Conservation (phyloP, 2,329 filamentous ascomycete genomes). For the Fusarium sp. region DNA sequence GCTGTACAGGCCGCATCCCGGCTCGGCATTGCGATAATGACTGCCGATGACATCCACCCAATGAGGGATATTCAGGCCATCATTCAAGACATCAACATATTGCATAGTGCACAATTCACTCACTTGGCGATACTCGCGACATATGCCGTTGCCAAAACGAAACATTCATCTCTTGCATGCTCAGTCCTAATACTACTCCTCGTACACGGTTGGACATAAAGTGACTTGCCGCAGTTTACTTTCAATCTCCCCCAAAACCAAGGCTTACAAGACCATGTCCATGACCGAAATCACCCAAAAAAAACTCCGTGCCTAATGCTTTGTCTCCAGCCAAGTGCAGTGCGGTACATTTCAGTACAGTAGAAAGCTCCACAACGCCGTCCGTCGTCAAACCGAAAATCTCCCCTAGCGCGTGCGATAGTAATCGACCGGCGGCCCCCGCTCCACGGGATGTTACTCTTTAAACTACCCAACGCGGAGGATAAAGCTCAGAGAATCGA, state of each 20-base stretch:
- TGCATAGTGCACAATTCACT: conserved; percentile 2
- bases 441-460: conserved; percentile 7
- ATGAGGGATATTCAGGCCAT: neutral
- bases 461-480: conserved; percentile 9
- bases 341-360: conserved; percentile 7
- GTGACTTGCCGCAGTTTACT: conserved; percentile 19
- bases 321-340: conserved; percentile 34
- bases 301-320: conserved; percentile 42
- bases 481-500: neutral
- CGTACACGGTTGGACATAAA: conserved; percentile 4
- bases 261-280: conserved; percentile 5
- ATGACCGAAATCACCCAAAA: conserved; percentile 23
- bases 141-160: conserved; percentile 6
- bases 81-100: neutral
- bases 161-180: conserved; percentile 19
- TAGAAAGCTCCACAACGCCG: conserved; percentile 42
- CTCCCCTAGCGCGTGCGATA: conserved; percentile 11
- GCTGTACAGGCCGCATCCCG: conserved; percentile 11
- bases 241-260: conserved; percentile 25
- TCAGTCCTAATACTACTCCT: conserved; percentile 18
- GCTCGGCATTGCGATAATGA: conserved; percentile 22
- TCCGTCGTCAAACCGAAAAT: conserved; percentile 32
- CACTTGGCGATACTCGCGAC: conserved; percentile 16
- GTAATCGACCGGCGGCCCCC: conserved; percentile 20
- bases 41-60: conserved; percentile 9